Conservation (phyloP, 106 monocot genomes). For the Dendrobium catenatum region DNA sequence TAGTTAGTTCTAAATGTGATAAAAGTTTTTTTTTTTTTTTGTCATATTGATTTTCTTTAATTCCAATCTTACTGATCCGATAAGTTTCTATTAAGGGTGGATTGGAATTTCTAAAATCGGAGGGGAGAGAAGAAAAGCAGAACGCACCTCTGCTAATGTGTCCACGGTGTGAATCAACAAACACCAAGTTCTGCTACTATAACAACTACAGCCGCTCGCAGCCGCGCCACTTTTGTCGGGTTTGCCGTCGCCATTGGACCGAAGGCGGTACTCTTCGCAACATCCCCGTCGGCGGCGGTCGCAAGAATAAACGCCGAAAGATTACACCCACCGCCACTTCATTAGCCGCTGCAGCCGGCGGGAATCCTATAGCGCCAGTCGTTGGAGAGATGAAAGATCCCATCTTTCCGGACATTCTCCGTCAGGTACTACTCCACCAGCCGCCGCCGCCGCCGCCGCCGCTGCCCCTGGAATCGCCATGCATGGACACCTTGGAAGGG, state of each 20-base stretch:
- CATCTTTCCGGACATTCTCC: background rate
- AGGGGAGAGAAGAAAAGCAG: background rate
- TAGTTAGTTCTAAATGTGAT: background rate
- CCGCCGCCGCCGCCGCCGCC: background rate
- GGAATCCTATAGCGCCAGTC: background rate
- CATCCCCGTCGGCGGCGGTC: conserved; percentile 3
- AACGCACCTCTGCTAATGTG: background rate
- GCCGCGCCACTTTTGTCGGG: conserved; percentile 34
- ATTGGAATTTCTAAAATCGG: background rate
- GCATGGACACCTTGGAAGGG: background rate
- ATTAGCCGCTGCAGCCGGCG: background rate
- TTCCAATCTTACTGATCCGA: background rate
- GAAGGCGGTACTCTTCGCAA: conserved; percentile 10
- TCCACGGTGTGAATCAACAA: conserved; percentile 9
- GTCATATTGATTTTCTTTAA: background rate
- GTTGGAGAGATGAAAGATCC: background rate
- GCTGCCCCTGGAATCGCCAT: background rate
- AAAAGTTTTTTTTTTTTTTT: background rate
- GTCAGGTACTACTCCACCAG: background rate
- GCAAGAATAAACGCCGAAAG: conserved; percentile 8
- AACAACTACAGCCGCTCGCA: conserved; percentile 65
- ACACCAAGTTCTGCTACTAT: conserved; percentile 78
- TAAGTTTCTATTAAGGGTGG: background rate
- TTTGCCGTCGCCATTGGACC: conserved; percentile 12
- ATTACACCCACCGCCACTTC: background rate